These are phyloP conservation scores for Gossypium schwendimanii DNA, from an alignment of 441 rosid genomes.

Conservation along the genomic window DNA sequence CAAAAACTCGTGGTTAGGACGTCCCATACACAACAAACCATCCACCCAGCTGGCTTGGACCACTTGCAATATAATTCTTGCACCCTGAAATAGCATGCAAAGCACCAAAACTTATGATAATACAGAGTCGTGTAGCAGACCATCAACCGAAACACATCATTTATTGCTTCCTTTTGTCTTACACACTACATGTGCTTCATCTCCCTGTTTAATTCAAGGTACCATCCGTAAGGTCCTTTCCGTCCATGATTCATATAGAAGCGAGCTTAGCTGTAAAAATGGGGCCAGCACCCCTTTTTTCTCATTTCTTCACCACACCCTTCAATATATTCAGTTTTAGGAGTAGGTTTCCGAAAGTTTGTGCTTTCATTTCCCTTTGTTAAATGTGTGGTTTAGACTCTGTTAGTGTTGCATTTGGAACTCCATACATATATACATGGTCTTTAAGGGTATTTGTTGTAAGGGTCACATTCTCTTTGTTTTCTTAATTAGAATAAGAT, in stretches of 20 bases:
- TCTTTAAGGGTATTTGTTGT: not conserved
- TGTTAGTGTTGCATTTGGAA: not conserved
- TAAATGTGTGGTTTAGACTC: not conserved
- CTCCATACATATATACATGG: not conserved
- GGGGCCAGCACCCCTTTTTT: not conserved
- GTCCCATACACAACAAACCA: slow-evolving; percentile 5
- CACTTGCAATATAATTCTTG: not conserved
- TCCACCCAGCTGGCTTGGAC: slow-evolving; percentile 10
- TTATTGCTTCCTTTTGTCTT: not conserved
- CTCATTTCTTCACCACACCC: not conserved
- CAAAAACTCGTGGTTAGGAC: slow-evolving; percentile 1
- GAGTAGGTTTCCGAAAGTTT: not conserved
- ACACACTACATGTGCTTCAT: slow-evolving; percentile 1
- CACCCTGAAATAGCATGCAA: not conserved
- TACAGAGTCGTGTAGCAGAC: not conserved
- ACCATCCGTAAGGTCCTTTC: slow-evolving; percentile 7
- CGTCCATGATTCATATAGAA: not conserved
- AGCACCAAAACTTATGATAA: not conserved
- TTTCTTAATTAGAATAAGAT: not conserved
- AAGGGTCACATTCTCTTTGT: not conserved
- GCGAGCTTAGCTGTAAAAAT: not conserved
- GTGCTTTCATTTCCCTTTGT: not conserved
- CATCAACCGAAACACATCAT: not conserved
- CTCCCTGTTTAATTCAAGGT: not conserved
- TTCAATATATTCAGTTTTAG: not conserved